A percentile compares a stretch with the other conserved stretches of the same genome.
These are phyloP conservation scores for Paracamarosporium sp. DNA, from an alignment of 2,329 filamentous ascomycete species.

Conservation along the genomic window DNA sequence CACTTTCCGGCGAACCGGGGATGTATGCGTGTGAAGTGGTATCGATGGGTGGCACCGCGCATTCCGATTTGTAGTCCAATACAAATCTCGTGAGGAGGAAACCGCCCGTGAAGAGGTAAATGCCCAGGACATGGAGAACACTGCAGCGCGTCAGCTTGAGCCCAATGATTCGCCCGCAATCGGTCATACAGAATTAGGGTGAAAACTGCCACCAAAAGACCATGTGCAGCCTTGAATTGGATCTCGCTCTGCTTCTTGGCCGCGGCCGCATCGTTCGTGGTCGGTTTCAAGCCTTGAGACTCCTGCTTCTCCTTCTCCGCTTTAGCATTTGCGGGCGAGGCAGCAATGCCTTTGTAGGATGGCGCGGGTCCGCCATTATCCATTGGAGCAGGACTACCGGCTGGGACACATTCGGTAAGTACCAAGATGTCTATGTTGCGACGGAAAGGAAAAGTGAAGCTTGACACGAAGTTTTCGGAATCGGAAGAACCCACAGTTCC, in stretches of 20 bases:
- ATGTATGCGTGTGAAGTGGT: slow-evolving; percentile 37
- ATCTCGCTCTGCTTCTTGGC: slow-evolving; percentile 52
- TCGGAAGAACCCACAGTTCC: slow-evolving; percentile 26
- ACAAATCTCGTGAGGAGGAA: slow-evolving; percentile 90
- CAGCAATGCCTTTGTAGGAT: slow-evolving; percentile 46
- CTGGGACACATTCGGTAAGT: slow-evolving; percentile 6
- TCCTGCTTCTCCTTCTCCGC: slow-evolving; percentile 41
- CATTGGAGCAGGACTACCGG: slow-evolving; percentile 33
- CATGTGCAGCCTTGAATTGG: slow-evolving; percentile 61
- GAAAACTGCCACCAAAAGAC: slow-evolving; percentile 69
- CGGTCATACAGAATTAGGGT: slow-evolving; percentile 64
- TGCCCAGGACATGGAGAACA: slow-evolving; percentile 76
- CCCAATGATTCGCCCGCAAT: background rate
- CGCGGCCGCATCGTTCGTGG: slow-evolving; percentile 32
- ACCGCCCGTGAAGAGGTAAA: slow-evolving; percentile 92
- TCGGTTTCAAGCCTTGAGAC: slow-evolving; percentile 34
- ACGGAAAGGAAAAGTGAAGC: background rate
- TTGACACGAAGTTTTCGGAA: slow-evolving; percentile 19
- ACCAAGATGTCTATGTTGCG: background rate
- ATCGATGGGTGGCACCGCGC: slow-evolving; percentile 75
- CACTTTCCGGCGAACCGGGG: slow-evolving; percentile 58
- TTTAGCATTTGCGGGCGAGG: slow-evolving; percentile 44
- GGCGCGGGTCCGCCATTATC: slow-evolving; percentile 45
- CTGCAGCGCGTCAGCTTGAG: slow-evolving; percentile 47
- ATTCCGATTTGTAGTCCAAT: slow-evolving; percentile 77